Evolutionary conservation across 345 rosid species (phyloP).

Genomic region (Euclidium syriacum): DNA sequence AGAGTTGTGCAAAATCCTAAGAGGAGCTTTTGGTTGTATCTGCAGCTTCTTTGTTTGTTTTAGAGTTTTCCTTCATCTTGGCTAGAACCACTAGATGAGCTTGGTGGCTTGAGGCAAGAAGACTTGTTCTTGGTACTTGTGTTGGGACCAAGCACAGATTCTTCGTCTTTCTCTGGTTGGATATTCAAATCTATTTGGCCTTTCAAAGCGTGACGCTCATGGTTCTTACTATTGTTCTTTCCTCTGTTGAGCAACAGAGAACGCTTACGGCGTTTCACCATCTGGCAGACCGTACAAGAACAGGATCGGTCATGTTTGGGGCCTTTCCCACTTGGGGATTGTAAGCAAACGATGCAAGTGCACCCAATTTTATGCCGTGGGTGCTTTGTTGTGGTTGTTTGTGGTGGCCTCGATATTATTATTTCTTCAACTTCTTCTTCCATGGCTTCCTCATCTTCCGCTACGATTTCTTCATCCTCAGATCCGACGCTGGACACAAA

Average conservation of each 20-base stretch:
- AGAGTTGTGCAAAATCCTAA: constrained; percentile 3
- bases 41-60: not conserved
- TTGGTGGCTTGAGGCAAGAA: constrained; percentile 34
- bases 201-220: constrained; percentile 39
- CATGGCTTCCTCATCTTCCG: constrained; percentile 44
- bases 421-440: constrained; percentile 73
- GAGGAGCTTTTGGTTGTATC: constrained; percentile 6
- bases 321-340: constrained; percentile 88
- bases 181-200: constrained; percentile 84
- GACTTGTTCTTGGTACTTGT: constrained; percentile 37
- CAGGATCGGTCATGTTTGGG: constrained; percentile 82
- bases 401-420: constrained; percentile 59
- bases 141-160: constrained; percentile 52
- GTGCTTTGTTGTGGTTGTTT: constrained; percentile 81
- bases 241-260: constrained; percentile 64
- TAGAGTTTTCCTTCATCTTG: constrained; percentile 21
- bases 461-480: constrained; percentile 48
- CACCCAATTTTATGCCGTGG: constrained; percentile 93
- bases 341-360: constrained; percentile 90
- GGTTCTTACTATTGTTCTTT: constrained; percentile 52
- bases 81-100: constrained; percentile 28
- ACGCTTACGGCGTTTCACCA: constrained; percentile 70
- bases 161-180: constrained; percentile 90
- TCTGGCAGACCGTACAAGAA: constrained; percentile 67
- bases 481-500: constrained; percentile 39